phyloP scores from a whole-genome alignment of 768 basidiomycete genomes.

The Lentinula sp. region DNA sequence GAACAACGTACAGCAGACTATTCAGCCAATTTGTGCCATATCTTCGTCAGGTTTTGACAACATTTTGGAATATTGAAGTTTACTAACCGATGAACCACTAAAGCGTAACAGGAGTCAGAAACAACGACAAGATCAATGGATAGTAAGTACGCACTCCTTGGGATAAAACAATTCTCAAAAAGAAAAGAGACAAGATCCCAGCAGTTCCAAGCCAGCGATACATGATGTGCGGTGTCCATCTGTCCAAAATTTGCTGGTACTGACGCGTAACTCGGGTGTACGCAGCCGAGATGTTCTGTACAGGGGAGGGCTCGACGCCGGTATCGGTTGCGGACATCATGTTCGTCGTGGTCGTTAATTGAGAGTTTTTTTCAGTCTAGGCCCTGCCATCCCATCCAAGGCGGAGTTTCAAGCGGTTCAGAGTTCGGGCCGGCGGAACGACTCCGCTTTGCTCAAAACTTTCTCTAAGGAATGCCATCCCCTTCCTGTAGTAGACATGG shows the following conservation, averaged over 20 bases:
- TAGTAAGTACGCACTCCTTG: conserved; percentile 69
- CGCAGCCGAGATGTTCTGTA: conserved; percentile 41
- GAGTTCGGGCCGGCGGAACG: not conserved
- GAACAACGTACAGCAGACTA: conserved; percentile 63
- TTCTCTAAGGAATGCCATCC: not conserved
- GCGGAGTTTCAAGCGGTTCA: not conserved
- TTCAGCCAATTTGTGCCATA: not conserved
- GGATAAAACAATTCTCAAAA: conserved; percentile 78
- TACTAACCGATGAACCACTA: conserved; percentile 11
- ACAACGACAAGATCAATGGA: not conserved
- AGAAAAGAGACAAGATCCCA: conserved; percentile 68
- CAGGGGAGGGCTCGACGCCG: conserved; percentile 34
- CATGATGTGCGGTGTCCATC: conserved; percentile 84
- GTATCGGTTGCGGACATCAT: conserved; percentile 46
- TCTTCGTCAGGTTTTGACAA: not conserved
- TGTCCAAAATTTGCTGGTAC: conserved; percentile 88
- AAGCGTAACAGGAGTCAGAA: not conserved
- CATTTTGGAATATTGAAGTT: not conserved
- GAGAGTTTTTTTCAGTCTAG: not conserved
- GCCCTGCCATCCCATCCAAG: not conserved
- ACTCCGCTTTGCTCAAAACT: not conserved
- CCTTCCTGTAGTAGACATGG: conserved; percentile 2
- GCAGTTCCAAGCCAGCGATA: conserved; percentile 83
- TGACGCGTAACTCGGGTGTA: conserved; percentile 58
- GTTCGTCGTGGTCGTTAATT: conserved; percentile 5